These are phyloP conservation scores for Didymella pomorum DNA, from an alignment of 2,329 filamentous ascomycete species.

Conservation along the genomic window DNA sequence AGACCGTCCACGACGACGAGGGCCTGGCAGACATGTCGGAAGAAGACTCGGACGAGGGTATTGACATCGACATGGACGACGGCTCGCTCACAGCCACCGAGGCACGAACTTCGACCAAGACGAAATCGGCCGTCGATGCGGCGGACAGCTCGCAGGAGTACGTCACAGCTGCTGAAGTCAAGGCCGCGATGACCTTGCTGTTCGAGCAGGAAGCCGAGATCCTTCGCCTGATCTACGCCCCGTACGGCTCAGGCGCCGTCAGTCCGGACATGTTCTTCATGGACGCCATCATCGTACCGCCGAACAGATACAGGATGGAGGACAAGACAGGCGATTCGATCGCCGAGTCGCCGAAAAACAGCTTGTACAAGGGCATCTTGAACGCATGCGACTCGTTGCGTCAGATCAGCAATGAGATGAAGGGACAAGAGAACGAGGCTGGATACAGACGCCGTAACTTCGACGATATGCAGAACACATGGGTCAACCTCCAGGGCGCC, in stretches of 20 bases:
- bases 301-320: constrained; percentile 89
- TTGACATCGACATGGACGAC: constrained; percentile 50
- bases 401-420: constrained; percentile 75
- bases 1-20: constrained; percentile 67
- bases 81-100: constrained; percentile 63
- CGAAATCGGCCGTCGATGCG: constrained; percentile 49
- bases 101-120: constrained; percentile 49
- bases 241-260: constrained; percentile 68
- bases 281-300: constrained; percentile 83
- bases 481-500: constrained; percentile 82
- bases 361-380: constrained; percentile 84
- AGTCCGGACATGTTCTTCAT: constrained; percentile 94
- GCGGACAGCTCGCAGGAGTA: constrained; percentile 68
- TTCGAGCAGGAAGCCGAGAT: constrained; percentile 90
- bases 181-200: constrained; percentile 76
- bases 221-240: constrained; percentile 83
- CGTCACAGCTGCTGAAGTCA: constrained; percentile 83
- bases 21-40: constrained; percentile 70
- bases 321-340: constrained; percentile 83
- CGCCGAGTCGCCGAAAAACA: constrained; percentile 87
- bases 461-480: constrained; percentile 79
- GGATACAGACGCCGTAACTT: constrained; percentile 67
- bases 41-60: constrained; percentile 49
- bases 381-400: constrained; percentile 76
- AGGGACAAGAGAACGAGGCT: constrained; percentile 53